A percentile compares a stretch with the other conserved stretches of the same genome.
Conservation (phyloP, 2,329 filamentous ascomycete species). For the Hortaea sp. region DNA sequence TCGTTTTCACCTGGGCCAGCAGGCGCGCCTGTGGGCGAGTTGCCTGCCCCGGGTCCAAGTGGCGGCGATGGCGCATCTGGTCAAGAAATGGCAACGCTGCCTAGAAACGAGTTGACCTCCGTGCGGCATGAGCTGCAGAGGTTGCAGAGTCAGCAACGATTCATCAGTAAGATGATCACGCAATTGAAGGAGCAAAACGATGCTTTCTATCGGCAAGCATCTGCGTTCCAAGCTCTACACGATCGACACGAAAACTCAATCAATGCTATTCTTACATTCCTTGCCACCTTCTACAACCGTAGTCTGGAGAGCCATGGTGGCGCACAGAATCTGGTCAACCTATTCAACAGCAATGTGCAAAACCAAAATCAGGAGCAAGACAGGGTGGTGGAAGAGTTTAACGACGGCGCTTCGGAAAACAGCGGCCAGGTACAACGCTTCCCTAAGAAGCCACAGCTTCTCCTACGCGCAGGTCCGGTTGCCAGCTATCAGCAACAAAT, state of each 20-base stretch:
- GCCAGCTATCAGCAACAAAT: slow-evolving; percentile 23
- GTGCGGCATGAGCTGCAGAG: slow-evolving; percentile 72
- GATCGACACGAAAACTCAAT: slow-evolving; percentile 98
- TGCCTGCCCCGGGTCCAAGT: slow-evolving; percentile 14
- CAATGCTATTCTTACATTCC: slow-evolving; percentile 94
- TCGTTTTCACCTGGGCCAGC: slow-evolving; percentile 20
- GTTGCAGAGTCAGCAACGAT: slow-evolving; percentile 74
- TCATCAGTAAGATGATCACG: slow-evolving; percentile 74
- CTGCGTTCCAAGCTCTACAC: slow-evolving; percentile 81
- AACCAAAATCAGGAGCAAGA: slow-evolving; percentile 22
- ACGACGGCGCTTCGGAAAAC: slow-evolving; percentile 29
- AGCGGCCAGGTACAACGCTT: slow-evolving; percentile 20
- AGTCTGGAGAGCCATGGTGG: slow-evolving; percentile 76
- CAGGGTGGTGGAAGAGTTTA: slow-evolving; percentile 52
- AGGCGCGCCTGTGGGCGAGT: slow-evolving; percentile 13
- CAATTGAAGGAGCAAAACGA: slow-evolving; percentile 78
- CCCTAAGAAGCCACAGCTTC: slow-evolving; percentile 18
- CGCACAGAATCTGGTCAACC: slow-evolving; percentile 68
- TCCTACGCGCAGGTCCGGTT: slow-evolving; percentile 20
- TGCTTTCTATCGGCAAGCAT: slow-evolving; percentile 76
- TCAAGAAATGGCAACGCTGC: slow-evolving; percentile 43
- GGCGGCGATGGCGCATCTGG: slow-evolving; percentile 19
- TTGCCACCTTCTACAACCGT: slow-evolving; percentile 92
- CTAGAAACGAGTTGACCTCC: slow-evolving; percentile 63
- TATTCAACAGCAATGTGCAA: slow-evolving; percentile 53